phyloP scores from a whole-genome alignment of 352 stramenopile species.

The Pythium insidiosum region DNA sequence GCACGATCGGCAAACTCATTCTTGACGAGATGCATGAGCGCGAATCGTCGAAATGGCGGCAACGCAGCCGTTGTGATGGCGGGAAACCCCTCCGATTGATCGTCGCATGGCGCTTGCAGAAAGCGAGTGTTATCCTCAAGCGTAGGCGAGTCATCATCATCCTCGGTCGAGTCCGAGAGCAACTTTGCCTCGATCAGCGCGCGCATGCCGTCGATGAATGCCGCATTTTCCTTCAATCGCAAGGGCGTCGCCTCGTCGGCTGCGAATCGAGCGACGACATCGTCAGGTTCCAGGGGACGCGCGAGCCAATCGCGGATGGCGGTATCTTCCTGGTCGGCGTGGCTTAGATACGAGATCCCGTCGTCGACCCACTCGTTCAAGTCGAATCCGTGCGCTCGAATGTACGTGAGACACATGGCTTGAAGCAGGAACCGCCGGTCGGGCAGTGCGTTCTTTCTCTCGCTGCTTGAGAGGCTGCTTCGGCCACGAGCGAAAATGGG shows the following conservation, averaged over 20 bases:
- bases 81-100: too few relatives aligned
- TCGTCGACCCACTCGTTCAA: constrained; percentile 71
- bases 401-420: constrained; percentile 69
- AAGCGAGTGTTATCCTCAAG: neutral
- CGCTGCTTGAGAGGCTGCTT: neutral
- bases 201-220: too few relatives aligned
- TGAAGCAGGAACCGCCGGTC: constrained; percentile 62
- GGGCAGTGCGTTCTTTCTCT: constrained; percentile 9
- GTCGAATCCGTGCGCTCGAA: constrained; percentile 71
- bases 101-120: constrained; percentile 16
- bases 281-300: constrained; percentile 6
- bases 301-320: too few relatives aligned
- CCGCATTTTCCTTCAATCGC: too few relatives aligned
- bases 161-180: too few relatives aligned
- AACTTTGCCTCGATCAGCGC: too few relatives aligned
- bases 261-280: constrained; percentile 10
- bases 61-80: constrained; percentile 50
- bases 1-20: constrained; percentile 31
- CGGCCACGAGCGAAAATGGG: constrained; percentile 45
- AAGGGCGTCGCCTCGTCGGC: too few relatives aligned
- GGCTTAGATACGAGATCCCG: constrained; percentile 62
- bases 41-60: constrained; percentile 52
- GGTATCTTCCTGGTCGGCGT: constrained; percentile 34
- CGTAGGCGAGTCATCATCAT: constrained; percentile 1
- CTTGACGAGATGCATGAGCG: constrained; percentile 39